Base-by-base conservation (phyloP, 345 rosid species). In the Rhodomyrtus tomentosa region DNA sequence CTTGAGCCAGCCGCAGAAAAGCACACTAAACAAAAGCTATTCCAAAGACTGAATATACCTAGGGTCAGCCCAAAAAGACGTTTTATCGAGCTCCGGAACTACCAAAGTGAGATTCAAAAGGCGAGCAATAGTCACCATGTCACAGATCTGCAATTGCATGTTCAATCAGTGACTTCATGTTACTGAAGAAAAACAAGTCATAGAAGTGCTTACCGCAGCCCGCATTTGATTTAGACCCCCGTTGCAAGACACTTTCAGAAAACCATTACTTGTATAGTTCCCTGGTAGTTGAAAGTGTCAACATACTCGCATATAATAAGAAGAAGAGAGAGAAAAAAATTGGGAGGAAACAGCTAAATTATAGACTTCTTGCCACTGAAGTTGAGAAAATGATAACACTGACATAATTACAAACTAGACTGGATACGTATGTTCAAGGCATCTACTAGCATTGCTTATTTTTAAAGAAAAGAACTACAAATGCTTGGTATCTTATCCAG, bases 151-250 rank as follows among this genome's bases (percentile, higher is more conserved):
- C 85, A 87, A 89, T 55, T 79, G 83, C 85, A 85, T 80, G 82
- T 81, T 36, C 51, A 72, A 84, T 81, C 86, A 87, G 88, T 56
- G 72, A 81, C 21, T 83, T 50, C 83, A 82, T 59, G 87, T 80
- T 74, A 29, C 15, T 62, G 87, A 54, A 79, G 55, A 83, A 49
- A 88, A 83, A 85, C 85, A 80, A 83, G 87, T 87, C 83, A 53
- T 22, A 54, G 84, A 87, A 90, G 84, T 25, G 87, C 97, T 55
- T 76, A 96, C 98, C 87, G 95, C 97, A 55, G 98, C 93, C 88
- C 98, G 96, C 99, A 96, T 96, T 93, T 96, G 98, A 92, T 96
- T 96, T 88, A 96, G 85, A 80, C 98, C 98, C 45, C 96, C 98
- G 88, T 96, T 93, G 90, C 98, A 96, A 7, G 98, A 96, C 76